Conservation (phyloP, 2,329 filamentous ascomycete species). For the Metarhizium rileyi region DNA sequence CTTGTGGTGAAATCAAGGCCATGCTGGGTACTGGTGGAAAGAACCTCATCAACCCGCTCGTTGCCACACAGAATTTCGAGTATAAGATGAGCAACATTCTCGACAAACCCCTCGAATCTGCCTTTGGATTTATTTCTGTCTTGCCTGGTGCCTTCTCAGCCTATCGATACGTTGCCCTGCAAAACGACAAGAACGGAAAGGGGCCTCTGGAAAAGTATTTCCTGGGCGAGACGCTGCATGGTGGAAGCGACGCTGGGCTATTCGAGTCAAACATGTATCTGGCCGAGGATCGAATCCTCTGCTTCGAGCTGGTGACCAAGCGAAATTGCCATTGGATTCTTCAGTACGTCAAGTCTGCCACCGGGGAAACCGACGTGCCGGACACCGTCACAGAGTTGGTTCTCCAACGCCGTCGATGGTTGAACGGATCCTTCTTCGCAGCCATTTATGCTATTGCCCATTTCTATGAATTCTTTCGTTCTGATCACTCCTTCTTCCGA, state of each 20-base stretch:
- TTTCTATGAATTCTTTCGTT: slow-evolving; percentile 93
- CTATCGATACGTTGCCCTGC: slow-evolving; percentile 86
- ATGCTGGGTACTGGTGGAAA: slow-evolving; percentile 82
- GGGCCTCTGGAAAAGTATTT: slow-evolving; percentile 96
- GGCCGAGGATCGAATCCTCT: slow-evolving; percentile 96
- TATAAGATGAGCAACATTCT: slow-evolving; percentile 99
- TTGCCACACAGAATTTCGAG: slow-evolving; percentile 97
- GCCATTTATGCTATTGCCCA: slow-evolving; percentile 91
- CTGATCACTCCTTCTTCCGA: slow-evolving; percentile 75
- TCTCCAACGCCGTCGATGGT: slow-evolving; percentile 88
- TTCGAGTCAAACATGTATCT: slow-evolving; percentile 99
- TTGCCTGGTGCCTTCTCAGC: slow-evolving; percentile 97
- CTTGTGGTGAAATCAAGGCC: slow-evolving; percentile 97
- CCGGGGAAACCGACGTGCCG: slow-evolving; percentile 92
- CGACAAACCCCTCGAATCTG: slow-evolving; percentile 93
- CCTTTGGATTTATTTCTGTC: slow-evolving; percentile 96
- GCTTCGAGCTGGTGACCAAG: slow-evolving; percentile 96
- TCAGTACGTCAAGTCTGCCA: slow-evolving; percentile 96
- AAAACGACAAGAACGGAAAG: slow-evolving; percentile 92
- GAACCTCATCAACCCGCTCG: slow-evolving; percentile 83
- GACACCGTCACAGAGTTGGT: slow-evolving; percentile 92
- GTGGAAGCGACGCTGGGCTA: slow-evolving; percentile 81
- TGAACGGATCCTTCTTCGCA: slow-evolving; percentile 97
- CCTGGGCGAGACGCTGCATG: slow-evolving; percentile 90
- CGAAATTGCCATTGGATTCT: slow-evolving; percentile 95